Conservation (phyloP, 495 filamentous ascomycete species). For the Apodospora peruviana region DNA sequence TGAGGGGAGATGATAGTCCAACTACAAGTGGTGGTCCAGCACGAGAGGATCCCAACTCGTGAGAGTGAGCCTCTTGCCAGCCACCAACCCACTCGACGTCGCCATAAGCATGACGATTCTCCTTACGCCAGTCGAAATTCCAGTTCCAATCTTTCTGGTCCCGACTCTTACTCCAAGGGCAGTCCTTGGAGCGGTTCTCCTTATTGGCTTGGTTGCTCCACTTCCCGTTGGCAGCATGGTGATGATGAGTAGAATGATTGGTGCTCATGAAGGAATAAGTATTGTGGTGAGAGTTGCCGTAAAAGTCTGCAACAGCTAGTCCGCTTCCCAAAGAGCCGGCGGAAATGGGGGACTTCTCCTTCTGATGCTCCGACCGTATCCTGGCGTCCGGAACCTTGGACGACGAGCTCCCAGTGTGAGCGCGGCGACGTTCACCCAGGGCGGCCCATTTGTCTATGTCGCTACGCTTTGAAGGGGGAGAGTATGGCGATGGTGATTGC, state of each 20-base stretch:
- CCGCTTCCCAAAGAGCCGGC: slow-evolving; percentile 30
- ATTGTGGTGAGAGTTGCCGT: slow-evolving; percentile 16
- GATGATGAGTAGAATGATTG: slow-evolving; percentile 10
- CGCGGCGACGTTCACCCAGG: slow-evolving; percentile 73
- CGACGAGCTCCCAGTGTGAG: slow-evolving; percentile 45
- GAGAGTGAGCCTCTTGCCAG: slow-evolving; percentile 59
- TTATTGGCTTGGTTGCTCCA: slow-evolving; percentile 30
- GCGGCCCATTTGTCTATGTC: slow-evolving; percentile 81
- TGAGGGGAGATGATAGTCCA: slow-evolving; percentile 30
- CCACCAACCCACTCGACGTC: slow-evolving; percentile 88
- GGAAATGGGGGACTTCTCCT: slow-evolving; percentile 22
- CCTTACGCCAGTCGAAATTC: slow-evolving; percentile 60
- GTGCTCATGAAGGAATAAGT: slow-evolving; percentile 22
- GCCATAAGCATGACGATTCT: slow-evolving; percentile 59
- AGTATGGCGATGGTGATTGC: slow-evolving; percentile 41
- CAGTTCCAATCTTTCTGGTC: slow-evolving; percentile 51
- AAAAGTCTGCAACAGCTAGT: slow-evolving; percentile 29
- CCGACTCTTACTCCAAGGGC: slow-evolving; percentile 42
- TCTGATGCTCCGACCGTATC: slow-evolving; percentile 31
- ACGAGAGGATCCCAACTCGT: slow-evolving; percentile 22
- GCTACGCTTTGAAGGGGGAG: slow-evolving; percentile 42
- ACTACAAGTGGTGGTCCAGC: slow-evolving; percentile 50
- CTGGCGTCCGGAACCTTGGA: slow-evolving; percentile 38
- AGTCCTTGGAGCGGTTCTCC: slow-evolving; percentile 43
- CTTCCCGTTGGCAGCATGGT: slow-evolving; percentile 12